Evolutionary conservation across 1,139 yeast species (phyloP), one percentile per base, ranked within the genome.

Genomic region (Fermentozyma sake): DNA sequence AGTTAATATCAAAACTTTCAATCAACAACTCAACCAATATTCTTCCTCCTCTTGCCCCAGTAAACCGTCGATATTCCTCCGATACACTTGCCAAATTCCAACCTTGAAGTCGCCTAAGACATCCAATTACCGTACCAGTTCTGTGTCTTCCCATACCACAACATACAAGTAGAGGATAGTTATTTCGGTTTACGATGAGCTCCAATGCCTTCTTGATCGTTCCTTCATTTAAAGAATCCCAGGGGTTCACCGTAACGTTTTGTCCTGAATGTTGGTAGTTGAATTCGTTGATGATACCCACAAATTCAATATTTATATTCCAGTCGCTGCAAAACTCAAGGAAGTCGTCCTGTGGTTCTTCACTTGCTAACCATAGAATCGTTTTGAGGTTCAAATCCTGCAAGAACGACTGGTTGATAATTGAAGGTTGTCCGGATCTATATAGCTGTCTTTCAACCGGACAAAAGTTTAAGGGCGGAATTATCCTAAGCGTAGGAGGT

Each of bases 131-230:
- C 0, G 96, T 87, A 1, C 98, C 98, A 0, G 96, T 87, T 36
- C 97, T 69, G 53, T 91, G 97, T 41, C 97, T 66, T 0, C 98
- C 98, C 97, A 89, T 89, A 8, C 96, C 96, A 48, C 97, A 91
- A 55, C 97, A 89, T 6, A 87, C 91, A 28, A 91, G 60, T 37
- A 89, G 46, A 0, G 98, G 97, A 46, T 85, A 84, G 49, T 79
- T 76, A n/a, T 72, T 68, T 38, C 68, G 69, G 44, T 84, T 73
- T 29, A 80, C 73, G 19, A 89, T 79, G 24, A 86, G 68, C 39
- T 80, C 84, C 37, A 89, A 60, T 1, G 96, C 94, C 37, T 76
- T 79, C 18, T 75, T 74, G 27, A 89, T 87, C 16, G 94, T 79
- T 20, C 74, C 68, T 47, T 87, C 96, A 16, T 87, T 83, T 23